Base-by-base conservation (phyloP, 192 early-diverging fungal species). In the Umbelopsis sp. region DNA sequence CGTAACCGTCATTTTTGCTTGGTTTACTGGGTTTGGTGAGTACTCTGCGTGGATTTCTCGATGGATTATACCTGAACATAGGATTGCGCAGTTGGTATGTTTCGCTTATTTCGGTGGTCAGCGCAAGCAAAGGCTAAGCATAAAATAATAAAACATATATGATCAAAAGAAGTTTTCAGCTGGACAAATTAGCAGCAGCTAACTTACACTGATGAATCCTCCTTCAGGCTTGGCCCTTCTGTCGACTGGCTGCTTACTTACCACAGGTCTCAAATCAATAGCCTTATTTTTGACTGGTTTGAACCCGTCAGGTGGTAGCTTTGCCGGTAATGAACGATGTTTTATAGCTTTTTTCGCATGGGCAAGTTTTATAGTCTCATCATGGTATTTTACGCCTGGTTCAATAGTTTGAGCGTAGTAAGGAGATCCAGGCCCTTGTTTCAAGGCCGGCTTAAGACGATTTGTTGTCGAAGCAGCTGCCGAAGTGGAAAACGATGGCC, bases 11-110 rank as follows among this genome's bases (percentile, higher is more conserved):
- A 74, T 98, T 99, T 71, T 89, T 88, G 20, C 87, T 84, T 3
- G 92, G 91, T 69, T 98, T 95, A 22, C 91, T 92, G 0, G 97
- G 97, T 68, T 98, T 94, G 8, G 97, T 99, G 51, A 99, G 78
- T 11, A 96, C 95, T 23, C 97, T 82, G 20, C 95, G 89, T 18
- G 96, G 96, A 53, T 95, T 93, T 41, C 88, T 83, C 3, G 86
- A 72, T 18, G 88, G 82, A 76, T 93, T 85, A 73, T 98, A 99
- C 47, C 78, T 74, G 75, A 92, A 98, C 20, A 89, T 81, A 9
- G 90, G 86, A 75, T 96, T 94, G 67, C 90, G 91, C 35, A 82
- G 81, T 30, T 84, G 81, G 71, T 93, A 96, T 0, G 91, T 93
- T 52, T 83, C 49, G 23, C 46, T 44, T 12, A 69, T 47, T 33